phyloP scores from a whole-genome alignment of 108 stramenopile genomes.

The Cylindrotheca fusiformis region DNA sequence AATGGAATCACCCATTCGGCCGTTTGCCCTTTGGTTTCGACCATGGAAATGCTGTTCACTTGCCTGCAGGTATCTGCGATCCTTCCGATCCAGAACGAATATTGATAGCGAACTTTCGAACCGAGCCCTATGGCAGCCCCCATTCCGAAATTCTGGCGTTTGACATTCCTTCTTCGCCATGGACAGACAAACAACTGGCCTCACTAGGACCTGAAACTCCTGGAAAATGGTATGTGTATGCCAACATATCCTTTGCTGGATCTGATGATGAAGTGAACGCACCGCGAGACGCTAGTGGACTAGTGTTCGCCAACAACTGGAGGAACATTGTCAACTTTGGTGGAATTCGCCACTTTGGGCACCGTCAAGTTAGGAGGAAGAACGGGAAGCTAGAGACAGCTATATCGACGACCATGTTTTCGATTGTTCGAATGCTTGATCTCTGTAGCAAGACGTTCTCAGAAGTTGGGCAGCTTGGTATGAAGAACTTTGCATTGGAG shows the following conservation, averaged over 20 bases:
- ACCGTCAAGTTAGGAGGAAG: background rate
- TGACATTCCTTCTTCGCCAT: too few species aligned
- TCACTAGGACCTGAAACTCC: too few species aligned
- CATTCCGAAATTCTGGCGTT: slow-evolving; percentile 21
- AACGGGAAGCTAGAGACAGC: background rate
- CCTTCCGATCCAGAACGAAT: too few species aligned
- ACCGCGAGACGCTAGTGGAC: slow-evolving; percentile 22
- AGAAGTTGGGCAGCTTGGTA: slow-evolving; percentile 18
- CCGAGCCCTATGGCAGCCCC: slow-evolving; percentile 15
- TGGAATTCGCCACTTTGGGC: slow-evolving; percentile 5
- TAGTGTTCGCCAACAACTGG: slow-evolving; percentile 24
- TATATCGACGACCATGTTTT: slow-evolving; percentile 3
- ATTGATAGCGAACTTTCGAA: slow-evolving; percentile 24
- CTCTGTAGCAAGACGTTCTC: slow-evolving; percentile 18
- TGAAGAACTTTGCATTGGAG: slow-evolving; percentile 21
- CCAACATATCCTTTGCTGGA: slow-evolving; percentile 3
- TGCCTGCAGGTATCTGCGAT: too few species aligned
- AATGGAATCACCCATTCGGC: too few species aligned
- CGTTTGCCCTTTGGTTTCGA: too few species aligned
- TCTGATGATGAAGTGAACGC: slow-evolving; percentile 9
- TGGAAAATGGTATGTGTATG: too few species aligned
- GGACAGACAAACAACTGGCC: slow-evolving; percentile 25
- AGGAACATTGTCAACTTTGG: slow-evolving; percentile 23
- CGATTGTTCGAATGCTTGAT: slow-evolving; percentile 12
- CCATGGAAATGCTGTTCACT: too few species aligned